These are phyloP conservation scores for Aspergillus kassunensis DNA, from an alignment of 495 filamentous ascomycete species.

Conservation along the genomic window DNA sequence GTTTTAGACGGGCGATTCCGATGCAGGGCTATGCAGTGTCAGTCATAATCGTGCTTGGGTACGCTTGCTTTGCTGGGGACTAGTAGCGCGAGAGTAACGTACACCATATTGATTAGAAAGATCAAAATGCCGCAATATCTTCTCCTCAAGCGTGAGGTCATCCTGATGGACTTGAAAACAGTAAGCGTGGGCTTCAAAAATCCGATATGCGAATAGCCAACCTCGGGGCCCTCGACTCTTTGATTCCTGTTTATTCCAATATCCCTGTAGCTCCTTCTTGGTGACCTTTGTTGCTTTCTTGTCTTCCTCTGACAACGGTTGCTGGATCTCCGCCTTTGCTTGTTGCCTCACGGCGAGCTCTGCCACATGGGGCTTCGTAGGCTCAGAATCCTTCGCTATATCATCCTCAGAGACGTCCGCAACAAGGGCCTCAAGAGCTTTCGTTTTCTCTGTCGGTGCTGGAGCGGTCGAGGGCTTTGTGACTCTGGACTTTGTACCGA, in stretches of 20 bases:
- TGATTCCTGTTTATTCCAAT: constrained; percentile 68
- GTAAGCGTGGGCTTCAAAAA: not conserved
- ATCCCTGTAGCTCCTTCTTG: constrained; percentile 60
- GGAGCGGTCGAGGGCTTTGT: constrained; percentile 61
- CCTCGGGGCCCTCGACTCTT: constrained; percentile 51
- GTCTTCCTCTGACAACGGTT: constrained; percentile 48
- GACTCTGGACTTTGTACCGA: constrained; percentile 62
- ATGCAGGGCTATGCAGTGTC: constrained; percentile 68
- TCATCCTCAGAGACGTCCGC: constrained; percentile 33
- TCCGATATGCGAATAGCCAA: constrained; percentile 14
- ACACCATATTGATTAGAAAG: constrained; percentile 85
- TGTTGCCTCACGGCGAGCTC: constrained; percentile 47
- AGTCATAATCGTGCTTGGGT: constrained; percentile 5
- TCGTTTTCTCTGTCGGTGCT: constrained; percentile 45
- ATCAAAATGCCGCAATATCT: constrained; percentile 85
- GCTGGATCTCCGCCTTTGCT: constrained; percentile 35
- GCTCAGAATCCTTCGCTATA: constrained; percentile 19
- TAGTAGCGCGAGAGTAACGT: constrained; percentile 34
- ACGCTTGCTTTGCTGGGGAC: not conserved
- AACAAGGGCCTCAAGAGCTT: constrained; percentile 34
- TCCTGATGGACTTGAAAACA: constrained; percentile 63
- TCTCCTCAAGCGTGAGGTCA: constrained; percentile 68
- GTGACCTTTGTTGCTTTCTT: constrained; percentile 55
- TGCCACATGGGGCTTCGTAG: constrained; percentile 39
- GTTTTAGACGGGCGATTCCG: constrained; percentile 73